These are phyloP conservation scores for Rhododendron simsii DNA, from an alignment of 148 eudicot genomes.

Conservation along the genomic window DNA sequence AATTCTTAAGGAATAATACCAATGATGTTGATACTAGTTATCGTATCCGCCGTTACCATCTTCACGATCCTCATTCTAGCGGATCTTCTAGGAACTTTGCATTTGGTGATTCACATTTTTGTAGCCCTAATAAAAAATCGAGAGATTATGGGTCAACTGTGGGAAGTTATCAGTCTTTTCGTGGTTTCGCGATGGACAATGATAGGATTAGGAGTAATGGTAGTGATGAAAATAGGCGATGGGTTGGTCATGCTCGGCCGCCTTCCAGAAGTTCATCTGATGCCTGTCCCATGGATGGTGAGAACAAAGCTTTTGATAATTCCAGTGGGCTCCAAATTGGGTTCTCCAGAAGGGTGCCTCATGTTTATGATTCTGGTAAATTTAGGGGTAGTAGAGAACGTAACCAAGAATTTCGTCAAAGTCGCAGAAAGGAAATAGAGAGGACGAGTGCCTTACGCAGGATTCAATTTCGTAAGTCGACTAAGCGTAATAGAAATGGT, in stretches of 20 bases:
- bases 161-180: constrained; percentile 12
- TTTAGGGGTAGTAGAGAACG: constrained; percentile 38
- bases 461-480: constrained; percentile 46
- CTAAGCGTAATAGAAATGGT: constrained; percentile 29
- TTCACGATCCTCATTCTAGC: background rate
- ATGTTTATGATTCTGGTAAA: constrained; percentile 24
- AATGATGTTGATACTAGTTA: constrained; percentile 8
- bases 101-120: constrained; percentile 15
- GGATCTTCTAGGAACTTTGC: constrained; percentile 10
- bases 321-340: constrained; percentile 14
- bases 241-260: constrained; percentile 12
- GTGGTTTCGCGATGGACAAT: constrained; percentile 11
- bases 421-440: constrained; percentile 46
- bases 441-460: constrained; percentile 69
- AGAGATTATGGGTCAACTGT: constrained; percentile 18
- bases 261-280: constrained; percentile 15
- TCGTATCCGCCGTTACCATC: background rate
- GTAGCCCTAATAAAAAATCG: background rate
- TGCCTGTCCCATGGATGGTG: constrained; percentile 20
- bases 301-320: constrained; percentile 18
- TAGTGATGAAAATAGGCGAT: constrained; percentile 28
- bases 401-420: constrained; percentile 22
- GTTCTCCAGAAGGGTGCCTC: constrained; percentile 15
- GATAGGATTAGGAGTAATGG: constrained; percentile 10
- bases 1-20: background rate